Base-by-base conservation (phyloP, 441 rosid genomes). In the Aquilaria agallochum region DNA sequence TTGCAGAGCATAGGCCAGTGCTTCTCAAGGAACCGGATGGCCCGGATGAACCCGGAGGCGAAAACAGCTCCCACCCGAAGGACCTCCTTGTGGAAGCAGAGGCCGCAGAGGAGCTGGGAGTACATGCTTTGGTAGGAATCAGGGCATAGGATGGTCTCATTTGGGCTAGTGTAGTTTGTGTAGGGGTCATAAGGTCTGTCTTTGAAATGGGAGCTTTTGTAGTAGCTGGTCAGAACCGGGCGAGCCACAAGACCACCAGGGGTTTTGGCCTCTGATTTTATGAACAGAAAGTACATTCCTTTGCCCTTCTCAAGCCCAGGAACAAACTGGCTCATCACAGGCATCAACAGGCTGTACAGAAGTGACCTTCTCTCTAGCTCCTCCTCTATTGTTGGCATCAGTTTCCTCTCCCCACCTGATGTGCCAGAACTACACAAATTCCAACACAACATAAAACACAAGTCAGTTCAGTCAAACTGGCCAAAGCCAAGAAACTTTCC, bases 41-140 rank as follows among this genome's bases (percentile, higher is more conserved):
- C 97, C 68, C 97, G 79, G 65, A 95, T 87, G 83, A 94, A 91
- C 20, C 97, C 99, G 40, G 97, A 94, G 76, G 99, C 99, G 13
- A 94, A 94, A 57, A 94, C 96, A 31, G 97, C 99, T 1, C 99
- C 99, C 9, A 94, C 99, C 55, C 99, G 82, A 51, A 94, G 90
- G 56, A 94, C 99, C 63, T 94, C 96, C 5, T 75, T 66, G 81
- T 69, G 82, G 48, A 86, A 95, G 78, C 81, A 85, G 50, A 94
- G 93, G 69, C 97, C 98, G 71, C 98, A 94, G 56, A 94, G 96
- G 80, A 94, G 61, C 66, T 94, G 99, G 60, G 97, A 84, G 69
- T 94, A 95, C 99, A 90, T 94, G 62, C 95, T 87, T 66, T 95
- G 97, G 86, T 89, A 89, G 49, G 97, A 84, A 69, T 95, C 96